These are phyloP conservation scores for Barbarea vulgaris DNA, from an alignment of 345 rosid species.

Conservation along the genomic window DNA sequence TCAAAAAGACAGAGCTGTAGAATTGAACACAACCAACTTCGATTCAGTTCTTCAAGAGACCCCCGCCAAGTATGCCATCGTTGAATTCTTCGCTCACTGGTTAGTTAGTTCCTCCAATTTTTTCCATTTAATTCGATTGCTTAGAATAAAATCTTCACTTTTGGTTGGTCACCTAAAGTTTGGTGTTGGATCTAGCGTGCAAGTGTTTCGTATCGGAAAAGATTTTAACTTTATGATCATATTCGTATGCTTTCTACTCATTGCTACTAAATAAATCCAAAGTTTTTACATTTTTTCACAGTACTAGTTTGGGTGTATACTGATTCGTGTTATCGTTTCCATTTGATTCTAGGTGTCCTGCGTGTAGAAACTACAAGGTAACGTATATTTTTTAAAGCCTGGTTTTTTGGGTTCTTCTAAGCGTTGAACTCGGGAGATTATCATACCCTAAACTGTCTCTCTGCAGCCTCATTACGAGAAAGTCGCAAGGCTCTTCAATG, in stretches of 20 bases:
- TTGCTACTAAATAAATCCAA: not conserved
- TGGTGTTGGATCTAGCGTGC: conserved; percentile 34
- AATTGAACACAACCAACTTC: conserved; percentile 70
- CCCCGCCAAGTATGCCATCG: conserved; percentile 76
- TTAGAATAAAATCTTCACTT: conserved; percentile 19
- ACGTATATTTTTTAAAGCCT: not conserved
- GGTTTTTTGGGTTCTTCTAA: conserved; percentile 1
- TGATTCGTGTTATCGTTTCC: conserved; percentile 22
- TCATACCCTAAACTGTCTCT: conserved; percentile 36
- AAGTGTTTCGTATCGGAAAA: not conserved
- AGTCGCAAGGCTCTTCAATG: conserved; percentile 95
- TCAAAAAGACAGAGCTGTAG: conserved; percentile 62
- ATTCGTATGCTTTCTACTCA: not conserved
- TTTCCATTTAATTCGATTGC: not conserved
- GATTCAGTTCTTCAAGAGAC: conserved; percentile 63
- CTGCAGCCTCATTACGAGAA: conserved; percentile 92
- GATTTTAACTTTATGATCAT: not conserved
- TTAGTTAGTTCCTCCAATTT: conserved; percentile 44
- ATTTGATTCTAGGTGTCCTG: conserved; percentile 83
- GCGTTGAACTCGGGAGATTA: conserved; percentile 6
- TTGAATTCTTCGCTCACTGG: conserved; percentile 98
- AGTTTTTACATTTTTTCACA: not conserved
- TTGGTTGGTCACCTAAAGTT: conserved; percentile 36
- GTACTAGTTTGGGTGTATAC: not conserved
- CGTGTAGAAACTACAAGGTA: conserved; percentile 99